Evolutionary conservation across 257 asterid species (phyloP).

Genomic region (Coffea canephora): DNA sequence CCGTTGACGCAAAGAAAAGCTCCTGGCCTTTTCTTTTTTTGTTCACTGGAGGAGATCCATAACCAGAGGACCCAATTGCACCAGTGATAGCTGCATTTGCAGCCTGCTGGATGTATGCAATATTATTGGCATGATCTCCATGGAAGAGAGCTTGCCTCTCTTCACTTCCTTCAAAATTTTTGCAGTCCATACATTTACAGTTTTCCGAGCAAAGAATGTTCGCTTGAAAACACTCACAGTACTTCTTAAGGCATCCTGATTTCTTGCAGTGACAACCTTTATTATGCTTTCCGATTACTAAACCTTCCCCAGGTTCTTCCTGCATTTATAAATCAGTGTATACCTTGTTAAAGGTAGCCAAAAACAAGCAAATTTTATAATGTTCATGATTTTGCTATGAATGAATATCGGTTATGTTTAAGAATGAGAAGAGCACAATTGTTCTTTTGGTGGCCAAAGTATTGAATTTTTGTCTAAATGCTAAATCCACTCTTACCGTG

Average conservation of each 20-base stretch:
- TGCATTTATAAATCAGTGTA: conserved; percentile 22
- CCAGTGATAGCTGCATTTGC: conserved; percentile 97
- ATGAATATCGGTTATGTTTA: background rate
- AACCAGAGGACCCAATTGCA: conserved; percentile 90
- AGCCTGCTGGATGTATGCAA: conserved; percentile 73
- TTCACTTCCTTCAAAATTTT: conserved; percentile 90
- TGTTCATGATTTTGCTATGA: background rate
- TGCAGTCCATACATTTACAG: conserved; percentile 93
- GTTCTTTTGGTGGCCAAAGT: background rate
- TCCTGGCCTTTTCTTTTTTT: conserved; percentile 81
- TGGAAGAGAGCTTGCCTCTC: conserved; percentile 87
- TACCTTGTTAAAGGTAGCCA: conserved; percentile 7
- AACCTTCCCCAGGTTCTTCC: conserved; percentile 69
- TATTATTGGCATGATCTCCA: conserved; percentile 71
- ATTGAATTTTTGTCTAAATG: background rate
- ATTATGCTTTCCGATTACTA: conserved; percentile 68
- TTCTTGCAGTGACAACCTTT: conserved; percentile 97
- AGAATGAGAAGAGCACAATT: background rate
- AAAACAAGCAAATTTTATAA: background rate
- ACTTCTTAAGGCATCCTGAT: conserved; percentile 94
- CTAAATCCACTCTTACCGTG: background rate
- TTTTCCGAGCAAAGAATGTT: conserved; percentile 91
- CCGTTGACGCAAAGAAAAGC: conserved; percentile 54
- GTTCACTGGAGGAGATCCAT: conserved; percentile 70
- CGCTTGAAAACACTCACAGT: conserved; percentile 95